Evolutionary conservation across 2,329 filamentous ascomycete genomes (phyloP).

Genomic region (Exophiala spinifera): DNA sequence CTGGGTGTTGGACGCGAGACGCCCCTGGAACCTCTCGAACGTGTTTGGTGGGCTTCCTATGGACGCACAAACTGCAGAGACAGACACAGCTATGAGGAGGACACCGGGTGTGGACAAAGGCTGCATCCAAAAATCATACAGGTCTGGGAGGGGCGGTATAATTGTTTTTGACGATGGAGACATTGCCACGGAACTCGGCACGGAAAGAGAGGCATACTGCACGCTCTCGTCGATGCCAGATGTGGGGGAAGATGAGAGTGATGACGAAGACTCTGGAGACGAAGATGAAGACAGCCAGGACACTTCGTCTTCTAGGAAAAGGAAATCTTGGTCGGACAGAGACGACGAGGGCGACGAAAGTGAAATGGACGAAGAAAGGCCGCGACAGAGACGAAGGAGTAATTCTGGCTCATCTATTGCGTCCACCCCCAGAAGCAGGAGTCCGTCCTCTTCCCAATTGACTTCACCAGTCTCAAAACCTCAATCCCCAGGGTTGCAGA

Average conservation of each 20-base stretch:
- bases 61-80: constrained; percentile 46
- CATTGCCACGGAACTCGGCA: constrained; percentile 74
- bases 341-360: constrained; percentile 60
- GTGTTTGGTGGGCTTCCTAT: constrained; percentile 67
- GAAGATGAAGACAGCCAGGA: constrained; percentile 58
- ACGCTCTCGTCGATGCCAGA: constrained; percentile 90
- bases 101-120: constrained; percentile 69
- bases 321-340: constrained; percentile 73
- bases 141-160: constrained; percentile 77
- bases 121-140: constrained; percentile 68
- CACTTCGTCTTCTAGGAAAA: constrained; percentile 56
- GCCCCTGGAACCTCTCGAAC: constrained; percentile 93
- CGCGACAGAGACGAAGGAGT: constrained; percentile 76
- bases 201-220: constrained; percentile 77
- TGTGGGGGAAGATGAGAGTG: constrained; percentile 68
- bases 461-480: constrained; percentile 46
- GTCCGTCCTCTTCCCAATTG: constrained; percentile 43
- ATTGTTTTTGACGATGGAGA: constrained; percentile 96
- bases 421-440: constrained; percentile 43
- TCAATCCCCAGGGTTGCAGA: constrained; percentile 44
- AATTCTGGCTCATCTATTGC: constrained; percentile 61
- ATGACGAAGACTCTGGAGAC: constrained; percentile 57
- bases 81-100: constrained; percentile 42
- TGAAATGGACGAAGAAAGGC: constrained; percentile 71
- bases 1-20: constrained; percentile 87